A percentile compares a stretch with the other conserved stretches of the same genome.
Evolutionary conservation across 352 stramenopile genomes (phyloP).

Genomic region (Plasmopara halstedii): DNA sequence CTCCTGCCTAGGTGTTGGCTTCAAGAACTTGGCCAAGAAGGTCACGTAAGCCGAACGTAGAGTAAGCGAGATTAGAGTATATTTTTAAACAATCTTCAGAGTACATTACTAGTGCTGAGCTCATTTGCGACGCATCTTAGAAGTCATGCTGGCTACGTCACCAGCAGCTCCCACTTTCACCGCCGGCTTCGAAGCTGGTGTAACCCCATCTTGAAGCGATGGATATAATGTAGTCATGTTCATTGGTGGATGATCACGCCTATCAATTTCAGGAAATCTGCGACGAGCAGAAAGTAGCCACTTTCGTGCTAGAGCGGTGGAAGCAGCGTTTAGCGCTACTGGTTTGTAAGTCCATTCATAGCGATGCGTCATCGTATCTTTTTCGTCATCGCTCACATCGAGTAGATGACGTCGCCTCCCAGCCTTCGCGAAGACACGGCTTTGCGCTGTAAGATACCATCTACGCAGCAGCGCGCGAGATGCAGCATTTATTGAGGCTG

Average conservation of each 20-base stretch:
- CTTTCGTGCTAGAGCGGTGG: conserved; percentile 72
- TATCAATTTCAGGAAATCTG: conserved; percentile 42
- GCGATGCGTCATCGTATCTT: conserved; percentile 55
- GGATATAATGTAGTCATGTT: conserved; percentile 52
- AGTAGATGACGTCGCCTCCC: conserved; percentile 49
- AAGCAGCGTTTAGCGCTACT: conserved; percentile 61
- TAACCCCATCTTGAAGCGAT: conserved; percentile 39
- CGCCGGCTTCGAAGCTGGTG: conserved; percentile 56
- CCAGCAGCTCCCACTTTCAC: conserved; percentile 72
- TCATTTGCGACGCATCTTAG: conserved; percentile 65
- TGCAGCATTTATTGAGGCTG: conserved; percentile 71
- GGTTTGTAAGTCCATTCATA: conserved; percentile 77
- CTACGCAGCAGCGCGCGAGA: conserved; percentile 87
- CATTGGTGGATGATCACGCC: conserved; percentile 30
- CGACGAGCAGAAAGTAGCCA: conserved; percentile 70
- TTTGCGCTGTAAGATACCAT: conserved; percentile 88
- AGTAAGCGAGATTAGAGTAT: conserved; percentile 18
- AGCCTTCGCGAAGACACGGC: conserved; percentile 78
- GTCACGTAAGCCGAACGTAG: conserved; percentile 71
- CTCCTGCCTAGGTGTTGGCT: conserved; percentile 91
- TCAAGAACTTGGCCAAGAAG: conserved; percentile 94
- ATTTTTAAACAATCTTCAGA: conserved; percentile 10
- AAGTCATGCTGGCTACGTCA: conserved; percentile 41
- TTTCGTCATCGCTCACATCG: conserved; percentile 85
- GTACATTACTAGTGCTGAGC: not conserved